Percentiles rank a stretch among this genome's conserved stretches.
phyloP scores from a whole-genome alignment of 129 eudicot species.

The Arctium lappa region DNA sequence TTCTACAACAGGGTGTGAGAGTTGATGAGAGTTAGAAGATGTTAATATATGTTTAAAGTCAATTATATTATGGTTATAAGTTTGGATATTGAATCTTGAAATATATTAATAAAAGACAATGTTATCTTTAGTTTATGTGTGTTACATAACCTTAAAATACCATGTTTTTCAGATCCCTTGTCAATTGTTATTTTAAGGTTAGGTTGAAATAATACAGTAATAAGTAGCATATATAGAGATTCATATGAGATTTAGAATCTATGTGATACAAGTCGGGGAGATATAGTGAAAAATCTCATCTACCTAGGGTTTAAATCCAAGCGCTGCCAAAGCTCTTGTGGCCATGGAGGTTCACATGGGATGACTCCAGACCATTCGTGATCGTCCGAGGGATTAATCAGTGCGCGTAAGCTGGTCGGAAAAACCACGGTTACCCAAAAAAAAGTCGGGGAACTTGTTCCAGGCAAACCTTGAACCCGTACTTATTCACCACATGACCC shows the following conservation, averaged over 20 bases:
- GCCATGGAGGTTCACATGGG: too few species aligned
- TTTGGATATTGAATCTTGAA: neutral
- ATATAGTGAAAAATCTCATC: too few species aligned
- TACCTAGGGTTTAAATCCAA: too few species aligned
- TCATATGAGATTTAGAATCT: neutral
- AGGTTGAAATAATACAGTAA: neutral
- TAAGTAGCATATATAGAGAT: neutral
- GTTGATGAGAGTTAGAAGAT: neutral
- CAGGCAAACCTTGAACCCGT: neutral
- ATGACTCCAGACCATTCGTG: too few species aligned
- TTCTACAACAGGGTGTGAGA: neutral
- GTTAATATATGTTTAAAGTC: neutral
- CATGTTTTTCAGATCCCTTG: neutral
- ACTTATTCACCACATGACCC: neutral
- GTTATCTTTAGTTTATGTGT: neutral
- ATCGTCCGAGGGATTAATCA: too few species aligned
- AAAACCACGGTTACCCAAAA: too few species aligned
- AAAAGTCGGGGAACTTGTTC: neutral
- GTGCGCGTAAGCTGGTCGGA: too few species aligned
- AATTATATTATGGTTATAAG: neutral
- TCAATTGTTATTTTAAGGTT: neutral
- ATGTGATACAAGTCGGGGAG: neutral
- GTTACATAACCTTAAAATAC: neutral
- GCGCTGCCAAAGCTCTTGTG: too few species aligned
- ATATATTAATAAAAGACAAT: neutral